Conservation (phyloP, 805 yeast genomes). For the Cephaloascus albidus region DNA sequence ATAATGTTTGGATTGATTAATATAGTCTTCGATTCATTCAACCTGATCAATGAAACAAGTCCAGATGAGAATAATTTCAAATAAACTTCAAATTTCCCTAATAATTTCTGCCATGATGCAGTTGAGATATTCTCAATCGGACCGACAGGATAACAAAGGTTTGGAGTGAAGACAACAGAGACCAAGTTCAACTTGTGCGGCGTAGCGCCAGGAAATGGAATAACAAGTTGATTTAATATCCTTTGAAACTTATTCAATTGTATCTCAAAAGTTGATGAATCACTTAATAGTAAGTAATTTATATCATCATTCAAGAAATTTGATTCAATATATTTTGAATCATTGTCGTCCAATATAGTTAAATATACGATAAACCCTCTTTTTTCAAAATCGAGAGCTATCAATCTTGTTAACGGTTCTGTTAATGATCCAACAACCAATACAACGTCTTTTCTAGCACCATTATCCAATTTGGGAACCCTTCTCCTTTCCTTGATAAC, state of each 20-base stretch:
- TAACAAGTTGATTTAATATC: constrained; percentile 41
- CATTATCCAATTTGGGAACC: constrained; percentile 55
- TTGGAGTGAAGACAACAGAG: constrained; percentile 68
- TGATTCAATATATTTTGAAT: constrained; percentile 36
- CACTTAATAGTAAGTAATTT: constrained; percentile 51
- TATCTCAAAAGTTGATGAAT: constrained; percentile 23
- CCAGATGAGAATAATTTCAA: constrained; percentile 46
- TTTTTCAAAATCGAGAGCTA: constrained; percentile 66
- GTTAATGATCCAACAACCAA: constrained; percentile 69
- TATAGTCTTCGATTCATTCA: constrained; percentile 39
- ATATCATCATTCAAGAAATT: constrained; percentile 62
- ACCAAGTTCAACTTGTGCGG: constrained; percentile 47
- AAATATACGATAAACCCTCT: constrained; percentile 79
- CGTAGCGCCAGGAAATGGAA: constrained; percentile 49
- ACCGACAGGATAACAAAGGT: constrained; percentile 56
- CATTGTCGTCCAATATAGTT: constrained; percentile 58
- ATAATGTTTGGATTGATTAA: constrained; percentile 48
- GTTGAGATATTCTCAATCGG: constrained; percentile 50
- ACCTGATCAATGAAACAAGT: constrained; percentile 41
- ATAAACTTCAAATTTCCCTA: constrained; percentile 37
- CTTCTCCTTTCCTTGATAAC: constrained; percentile 24
- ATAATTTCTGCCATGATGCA: constrained; percentile 42
- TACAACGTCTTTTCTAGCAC: constrained; percentile 70
- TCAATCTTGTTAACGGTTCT: constrained; percentile 60
- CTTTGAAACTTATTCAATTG: constrained; percentile 41